A percentile compares a stretch with the other conserved stretches of the same genome.
These are phyloP conservation scores for Pisolithus thermaeus DNA, from an alignment of 1,284 basidiomycete species.

Conservation along the genomic window DNA sequence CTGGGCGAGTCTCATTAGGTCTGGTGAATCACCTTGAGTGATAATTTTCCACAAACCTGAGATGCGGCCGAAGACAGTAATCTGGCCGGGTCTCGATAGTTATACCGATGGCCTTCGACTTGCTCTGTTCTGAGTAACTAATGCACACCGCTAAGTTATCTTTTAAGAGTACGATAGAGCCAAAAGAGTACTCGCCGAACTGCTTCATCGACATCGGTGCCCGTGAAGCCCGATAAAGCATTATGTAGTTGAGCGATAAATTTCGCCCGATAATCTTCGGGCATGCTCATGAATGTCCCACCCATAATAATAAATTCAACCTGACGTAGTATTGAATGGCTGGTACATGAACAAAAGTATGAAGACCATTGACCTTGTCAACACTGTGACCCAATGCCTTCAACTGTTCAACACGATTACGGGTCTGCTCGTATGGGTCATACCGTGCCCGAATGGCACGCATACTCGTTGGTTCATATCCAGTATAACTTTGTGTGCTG, in stretches of 20 bases:
- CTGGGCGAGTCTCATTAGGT: slow-evolving; percentile 33
- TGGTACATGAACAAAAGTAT: not conserved
- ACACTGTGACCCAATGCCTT: slow-evolving; percentile 94
- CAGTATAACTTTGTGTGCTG: slow-evolving; percentile 97
- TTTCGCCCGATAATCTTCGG: slow-evolving; percentile 89
- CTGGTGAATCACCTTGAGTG: slow-evolving; percentile 2
- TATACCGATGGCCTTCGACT: slow-evolving; percentile 98
- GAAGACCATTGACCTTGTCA: slow-evolving; percentile 68
- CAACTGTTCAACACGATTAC: slow-evolving; percentile 92
- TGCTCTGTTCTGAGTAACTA: slow-evolving; percentile 92
- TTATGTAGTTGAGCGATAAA: slow-evolving; percentile 98
- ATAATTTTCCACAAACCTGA: slow-evolving; percentile 50
- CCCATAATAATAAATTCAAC: slow-evolving; percentile 99
- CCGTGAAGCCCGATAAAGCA: slow-evolving; percentile 92
- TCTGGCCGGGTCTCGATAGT: slow-evolving; percentile 99
- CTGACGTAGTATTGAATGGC: slow-evolving; percentile 32
- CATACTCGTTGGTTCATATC: slow-evolving; percentile 98
- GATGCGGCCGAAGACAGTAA: slow-evolving; percentile 95
- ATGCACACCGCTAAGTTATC: not conserved
- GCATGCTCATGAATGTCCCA: slow-evolving; percentile 99
- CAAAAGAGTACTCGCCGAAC: slow-evolving; percentile 52
- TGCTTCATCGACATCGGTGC: slow-evolving; percentile 94
- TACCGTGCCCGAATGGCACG: slow-evolving; percentile 96
- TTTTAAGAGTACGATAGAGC: slow-evolving; percentile 3
- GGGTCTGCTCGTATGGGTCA: slow-evolving; percentile 97